Evolutionary conservation across 768 basidiomycete species (phyloP), one percentile per base, ranked within the genome.

Genomic region (Trametes punicea): DNA sequence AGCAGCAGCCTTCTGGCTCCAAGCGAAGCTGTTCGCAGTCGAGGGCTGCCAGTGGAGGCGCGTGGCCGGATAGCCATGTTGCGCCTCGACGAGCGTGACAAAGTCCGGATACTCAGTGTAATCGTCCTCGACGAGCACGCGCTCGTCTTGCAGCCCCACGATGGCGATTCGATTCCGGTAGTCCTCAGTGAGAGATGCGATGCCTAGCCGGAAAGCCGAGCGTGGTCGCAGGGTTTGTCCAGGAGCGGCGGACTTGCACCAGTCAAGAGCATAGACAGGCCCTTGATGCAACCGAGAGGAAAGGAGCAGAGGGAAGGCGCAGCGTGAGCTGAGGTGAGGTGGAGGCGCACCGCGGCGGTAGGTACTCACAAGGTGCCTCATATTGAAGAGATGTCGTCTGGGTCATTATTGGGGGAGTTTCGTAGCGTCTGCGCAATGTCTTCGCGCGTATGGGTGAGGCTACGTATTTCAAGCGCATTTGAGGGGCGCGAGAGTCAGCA

Each of bases 11-110:
- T 86, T 90, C 70, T 84, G 82, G 6, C 82, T 76, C 88, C 90
- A 90, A 39, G 76, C 69, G 67, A 82, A 81, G 40, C 75, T 79
- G 27, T 77, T 73, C 20, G 89, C 77, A 25, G 82, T 80, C 4
- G 81, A 79, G 16, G 97, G 97, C 62, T 97, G 93, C 90, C 94
- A 98, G 65, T 89, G 93, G 45, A 98, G 72, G 69, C 85, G 88
- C 13, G 94, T 98, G 9, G 93, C 91, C 16, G 97, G 97, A 73
- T 96, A 98, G 41, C 90, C 88, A 61, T 97, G 90, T 60, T 84
- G 81, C 1, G 87, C 83, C 62, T 90, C 85, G 56, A 91, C 93
- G 20, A 95, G 80, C 5, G 87, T 87, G 36, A 87, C 84, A 68
- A 96, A 97, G 73, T 95, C 90, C 8, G 88, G 81, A 66, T 91